Conservation (phyloP, 164 flowering plant genomes). For the grape (Vitis vinifera) region ASM3070453v1 NC_081809.1:6832001-6832500, state of each 20-base stretch:
- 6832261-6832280: no score
- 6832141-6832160: slow-evolving; percentile 8
- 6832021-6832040: slow-evolving; percentile 23
- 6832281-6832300: no score
- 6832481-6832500: not conserved
- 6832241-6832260: not conserved
- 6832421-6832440: not conserved
- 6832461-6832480: not conserved
- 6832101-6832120: slow-evolving; percentile 18
- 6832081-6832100: no score
- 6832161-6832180: not conserved
- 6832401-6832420: not conserved
- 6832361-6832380: not conserved
- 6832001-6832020: slow-evolving; percentile 16
- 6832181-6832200: slow-evolving; percentile 1
- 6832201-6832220: not conserved
- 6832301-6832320: no score
- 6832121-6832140: slow-evolving; percentile 23
- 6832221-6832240: not conserved
- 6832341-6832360: no score
- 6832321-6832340: no score
- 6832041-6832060: slow-evolving; percentile 9
- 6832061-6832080: slow-evolving; percentile 10
- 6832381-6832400: not conserved
- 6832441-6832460: not conserved